phyloP scores from a whole-genome alignment of 371 early-diverging fungal genomes.

The Scutellospora calospora region DNA sequence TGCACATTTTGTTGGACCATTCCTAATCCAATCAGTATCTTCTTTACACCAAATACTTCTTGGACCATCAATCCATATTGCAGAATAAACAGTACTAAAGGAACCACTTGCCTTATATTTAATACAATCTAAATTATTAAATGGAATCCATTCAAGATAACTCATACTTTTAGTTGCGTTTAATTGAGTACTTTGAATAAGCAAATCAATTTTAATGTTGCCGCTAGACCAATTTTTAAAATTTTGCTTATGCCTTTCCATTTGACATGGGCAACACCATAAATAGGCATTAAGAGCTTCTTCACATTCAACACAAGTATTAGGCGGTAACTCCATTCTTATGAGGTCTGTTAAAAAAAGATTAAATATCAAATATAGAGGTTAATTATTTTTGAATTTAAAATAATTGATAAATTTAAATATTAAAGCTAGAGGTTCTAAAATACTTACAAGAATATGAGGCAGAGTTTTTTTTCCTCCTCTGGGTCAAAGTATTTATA shows the following conservation, averaged over 20 bases:
- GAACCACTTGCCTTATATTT: neutral
- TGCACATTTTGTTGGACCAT: slow-evolving; percentile 1
- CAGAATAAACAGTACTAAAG: neutral
- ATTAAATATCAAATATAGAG: too few relatives aligned
- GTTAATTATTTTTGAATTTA: too few relatives aligned
- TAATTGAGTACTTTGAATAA: slow-evolving; percentile 27
- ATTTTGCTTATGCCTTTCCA: neutral
- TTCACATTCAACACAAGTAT: neutral
- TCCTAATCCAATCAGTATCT: neutral
- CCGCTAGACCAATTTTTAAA: slow-evolving; percentile 26
- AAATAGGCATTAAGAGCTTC: neutral
- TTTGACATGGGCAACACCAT: slow-evolving; percentile 37
- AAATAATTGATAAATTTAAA: too few relatives aligned
- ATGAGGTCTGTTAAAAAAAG: too few relatives aligned
- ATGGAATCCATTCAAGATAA: slow-evolving; percentile 27
- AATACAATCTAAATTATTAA: neutral
- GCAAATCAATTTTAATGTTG: neutral
- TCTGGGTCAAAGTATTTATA: too few relatives aligned
- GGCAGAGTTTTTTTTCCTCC: too few relatives aligned
- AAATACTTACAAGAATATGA: too few relatives aligned
- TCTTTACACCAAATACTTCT: neutral
- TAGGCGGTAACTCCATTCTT: too few relatives aligned
- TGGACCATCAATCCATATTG: slow-evolving; percentile 27
- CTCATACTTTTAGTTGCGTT: neutral
- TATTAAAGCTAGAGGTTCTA: too few relatives aligned